These are phyloP conservation scores for Psophocarpus tetragonolobus DNA, from an alignment of 306 rosid species.

Conservation along the genomic window DNA sequence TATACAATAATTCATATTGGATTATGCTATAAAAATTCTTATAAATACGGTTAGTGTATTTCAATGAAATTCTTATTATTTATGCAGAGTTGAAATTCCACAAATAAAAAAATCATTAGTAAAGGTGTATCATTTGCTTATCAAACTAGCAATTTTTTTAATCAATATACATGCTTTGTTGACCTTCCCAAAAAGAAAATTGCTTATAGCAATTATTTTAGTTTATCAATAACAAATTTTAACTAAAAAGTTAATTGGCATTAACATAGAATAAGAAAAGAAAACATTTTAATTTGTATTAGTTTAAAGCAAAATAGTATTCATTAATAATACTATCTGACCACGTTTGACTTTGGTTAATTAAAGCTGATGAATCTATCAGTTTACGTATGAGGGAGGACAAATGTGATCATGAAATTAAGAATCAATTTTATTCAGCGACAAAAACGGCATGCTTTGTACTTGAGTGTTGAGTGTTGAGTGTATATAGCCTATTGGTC, in stretches of 20 bases:
- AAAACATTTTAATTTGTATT: neutral
- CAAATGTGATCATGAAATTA: neutral
- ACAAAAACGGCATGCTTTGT: neutral
- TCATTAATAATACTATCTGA: neutral
- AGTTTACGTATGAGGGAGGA: neutral
- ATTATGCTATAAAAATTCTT: neutral
- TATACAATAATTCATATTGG: neutral
- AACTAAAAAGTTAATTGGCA: neutral
- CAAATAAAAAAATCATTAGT: neutral
- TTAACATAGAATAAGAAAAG: neutral
- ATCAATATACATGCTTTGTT: no score
- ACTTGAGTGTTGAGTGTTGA: no score
- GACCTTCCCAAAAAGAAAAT: no score
- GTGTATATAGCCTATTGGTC: no score
- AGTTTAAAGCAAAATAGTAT: neutral
- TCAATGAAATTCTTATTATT: neutral
- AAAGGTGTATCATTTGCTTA: neutral
- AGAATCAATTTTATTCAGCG: neutral
- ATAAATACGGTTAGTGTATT: neutral
- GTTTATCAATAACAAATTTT: neutral
- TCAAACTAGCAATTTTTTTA: no score
- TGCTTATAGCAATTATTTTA: no score
- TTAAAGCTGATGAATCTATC: neutral
- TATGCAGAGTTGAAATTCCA: neutral
- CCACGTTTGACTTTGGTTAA: neutral